phyloP scores from a whole-genome alignment of 1,139 yeast species.

The Scheffersomyces insectosa region DNA sequence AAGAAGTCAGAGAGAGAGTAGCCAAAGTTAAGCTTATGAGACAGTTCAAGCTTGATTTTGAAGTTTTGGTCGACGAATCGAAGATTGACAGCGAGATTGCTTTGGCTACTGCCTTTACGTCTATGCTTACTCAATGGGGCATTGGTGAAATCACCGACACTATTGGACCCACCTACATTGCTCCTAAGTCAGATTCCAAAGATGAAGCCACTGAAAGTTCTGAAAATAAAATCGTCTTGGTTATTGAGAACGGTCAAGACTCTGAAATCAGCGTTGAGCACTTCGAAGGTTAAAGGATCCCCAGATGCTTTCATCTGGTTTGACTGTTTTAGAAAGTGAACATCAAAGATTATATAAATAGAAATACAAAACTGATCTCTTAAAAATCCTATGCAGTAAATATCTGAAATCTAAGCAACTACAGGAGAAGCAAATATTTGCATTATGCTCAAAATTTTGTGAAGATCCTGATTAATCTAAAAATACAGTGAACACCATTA shows the following conservation, averaged over 20 bases:
- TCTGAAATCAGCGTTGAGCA: constrained; percentile 6
- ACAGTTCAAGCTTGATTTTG: constrained; percentile 61
- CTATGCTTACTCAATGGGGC: constrained; percentile 69
- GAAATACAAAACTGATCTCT: background rate
- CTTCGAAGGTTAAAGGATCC: no score
- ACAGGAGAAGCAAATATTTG: background rate
- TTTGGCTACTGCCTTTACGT: constrained; percentile 56
- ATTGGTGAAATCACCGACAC: constrained; percentile 53
- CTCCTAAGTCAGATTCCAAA: constrained; percentile 6
- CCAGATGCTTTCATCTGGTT: no score
- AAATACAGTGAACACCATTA: background rate
- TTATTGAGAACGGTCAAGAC: constrained; percentile 13
- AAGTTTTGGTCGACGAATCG: constrained; percentile 50
- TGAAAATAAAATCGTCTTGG: constrained; percentile 12
- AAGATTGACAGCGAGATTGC: constrained; percentile 51
- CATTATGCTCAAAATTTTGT: no score
- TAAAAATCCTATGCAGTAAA: background rate
- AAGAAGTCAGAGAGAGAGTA: constrained; percentile 52
- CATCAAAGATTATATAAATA: background rate
- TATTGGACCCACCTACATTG: constrained; percentile 49
- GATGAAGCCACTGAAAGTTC: background rate
- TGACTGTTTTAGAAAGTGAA: no score
- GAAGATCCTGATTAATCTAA: no score
- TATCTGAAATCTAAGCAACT: background rate
- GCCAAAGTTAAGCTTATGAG: constrained; percentile 59